phyloP scores from a whole-genome alignment of 345 rosid species.

The Gossypioides kirkii region DNA sequence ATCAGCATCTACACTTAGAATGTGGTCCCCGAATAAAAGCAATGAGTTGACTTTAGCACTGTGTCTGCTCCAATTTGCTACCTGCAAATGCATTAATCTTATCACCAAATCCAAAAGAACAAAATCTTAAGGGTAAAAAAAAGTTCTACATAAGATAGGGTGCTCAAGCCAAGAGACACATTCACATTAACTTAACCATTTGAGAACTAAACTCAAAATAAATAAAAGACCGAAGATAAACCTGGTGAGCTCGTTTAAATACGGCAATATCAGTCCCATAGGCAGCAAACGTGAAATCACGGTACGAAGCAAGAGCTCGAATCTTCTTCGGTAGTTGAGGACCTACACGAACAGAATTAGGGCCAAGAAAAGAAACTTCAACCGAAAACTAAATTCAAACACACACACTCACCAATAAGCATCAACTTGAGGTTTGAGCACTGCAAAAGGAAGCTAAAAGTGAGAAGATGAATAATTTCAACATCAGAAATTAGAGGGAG shows the following conservation, averaged over 20 bases:
- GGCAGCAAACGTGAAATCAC: constrained; percentile 86
- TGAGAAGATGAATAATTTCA: background rate
- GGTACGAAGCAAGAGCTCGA: constrained; percentile 79
- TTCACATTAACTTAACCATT: background rate
- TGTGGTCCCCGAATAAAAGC: constrained; percentile 77
- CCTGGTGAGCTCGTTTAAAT: constrained; percentile 84
- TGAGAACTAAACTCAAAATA: background rate
- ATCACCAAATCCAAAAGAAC: background rate
- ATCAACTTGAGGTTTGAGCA: constrained; percentile 83
- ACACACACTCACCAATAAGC: constrained; percentile 49
- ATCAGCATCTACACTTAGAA: constrained; percentile 66
- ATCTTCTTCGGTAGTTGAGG: constrained; percentile 86
- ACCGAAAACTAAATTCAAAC: background rate
- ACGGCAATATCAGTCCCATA: constrained; percentile 66
- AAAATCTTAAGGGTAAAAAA: background rate
- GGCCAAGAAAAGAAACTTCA: background rate
- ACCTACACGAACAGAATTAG: constrained; percentile 28
- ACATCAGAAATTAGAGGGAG: background rate
- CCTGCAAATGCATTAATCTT: constrained; percentile 36
- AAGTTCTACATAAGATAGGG: background rate
- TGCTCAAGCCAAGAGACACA: background rate
- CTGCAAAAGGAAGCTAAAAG: constrained; percentile 31
- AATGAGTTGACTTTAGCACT: constrained; percentile 66
- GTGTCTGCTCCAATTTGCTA: constrained; percentile 83
- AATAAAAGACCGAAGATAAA: constrained; percentile 13